Percentiles rank a stretch among this genome's conserved stretches.
Evolutionary conservation across 202 grass and related monocot genomes (phyloP).

Genomic region (Schoenoplectus triqueter): DNA sequence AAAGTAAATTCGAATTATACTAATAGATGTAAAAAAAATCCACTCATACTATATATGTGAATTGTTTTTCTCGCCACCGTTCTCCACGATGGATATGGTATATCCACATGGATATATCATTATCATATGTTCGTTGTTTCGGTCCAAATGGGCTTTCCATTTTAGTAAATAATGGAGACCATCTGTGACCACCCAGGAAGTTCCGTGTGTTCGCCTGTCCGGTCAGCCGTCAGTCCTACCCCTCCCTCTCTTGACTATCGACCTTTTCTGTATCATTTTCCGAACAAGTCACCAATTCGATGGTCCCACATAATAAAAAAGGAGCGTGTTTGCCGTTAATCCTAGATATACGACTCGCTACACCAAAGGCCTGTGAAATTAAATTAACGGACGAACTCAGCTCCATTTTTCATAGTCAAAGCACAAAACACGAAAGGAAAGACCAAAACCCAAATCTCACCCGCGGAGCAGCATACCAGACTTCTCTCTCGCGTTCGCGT

Average conservation of each 20-base stretch:
- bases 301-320: background rate
- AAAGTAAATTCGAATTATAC: too few species aligned
- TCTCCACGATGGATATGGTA: too few species aligned
- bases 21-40: too few species aligned
- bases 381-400: background rate
- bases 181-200: too few species aligned
- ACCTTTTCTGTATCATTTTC: background rate
- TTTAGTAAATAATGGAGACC: background rate
- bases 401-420: conserved; percentile 15
- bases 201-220: background rate
- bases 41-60: too few species aligned
- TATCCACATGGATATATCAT: too few species aligned
- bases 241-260: background rate
- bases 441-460: background rate
- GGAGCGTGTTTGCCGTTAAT: background rate
- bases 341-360: background rate
- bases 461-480: conserved; percentile 49
- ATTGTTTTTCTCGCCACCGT: too few species aligned
- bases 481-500: conserved; percentile 35
- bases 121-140: too few species aligned
- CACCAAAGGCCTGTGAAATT: background rate
- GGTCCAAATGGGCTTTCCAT: conserved; percentile 5
- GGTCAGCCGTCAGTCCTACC: conserved; percentile 24
- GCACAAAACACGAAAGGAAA: conserved; percentile 23
- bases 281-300: background rate